Percentiles rank a stretch among this genome's conserved stretches.
Conservation (phyloP, 345 rosid species). For the Camelina sativa region DNA sequence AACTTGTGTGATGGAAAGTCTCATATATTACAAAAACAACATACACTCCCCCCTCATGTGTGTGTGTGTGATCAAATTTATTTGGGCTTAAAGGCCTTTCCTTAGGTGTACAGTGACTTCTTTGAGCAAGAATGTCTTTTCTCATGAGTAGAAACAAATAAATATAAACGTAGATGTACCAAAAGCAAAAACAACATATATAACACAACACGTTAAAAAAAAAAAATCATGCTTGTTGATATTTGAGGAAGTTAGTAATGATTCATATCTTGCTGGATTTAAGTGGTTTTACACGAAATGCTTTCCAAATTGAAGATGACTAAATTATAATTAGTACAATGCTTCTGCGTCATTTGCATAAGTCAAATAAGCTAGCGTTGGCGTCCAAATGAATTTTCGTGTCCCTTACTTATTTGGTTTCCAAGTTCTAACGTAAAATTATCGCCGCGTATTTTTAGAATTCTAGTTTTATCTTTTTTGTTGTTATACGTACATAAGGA, state of each 20-base stretch:
- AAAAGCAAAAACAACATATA: not conserved
- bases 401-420: not conserved
- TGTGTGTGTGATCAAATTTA: not conserved
- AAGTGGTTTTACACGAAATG: conserved; percentile 8
- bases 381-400: conserved; percentile 14
- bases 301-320: conserved; percentile 1
- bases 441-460: not conserved
- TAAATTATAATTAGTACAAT: not conserved
- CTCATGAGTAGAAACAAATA: not conserved
- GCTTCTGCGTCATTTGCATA: not conserved
- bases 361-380: conserved; percentile 28
- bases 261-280: conserved; percentile 25
- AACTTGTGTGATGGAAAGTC: not conserved
- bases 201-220: not conserved
- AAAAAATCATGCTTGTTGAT: not conserved
- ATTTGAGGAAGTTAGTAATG: not conserved
- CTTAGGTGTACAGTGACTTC: not conserved
- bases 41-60: not conserved
- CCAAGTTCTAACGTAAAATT: not conserved
- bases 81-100: not conserved
- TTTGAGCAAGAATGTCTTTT: not conserved
- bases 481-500: conserved; percentile 11
- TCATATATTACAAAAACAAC: not conserved
- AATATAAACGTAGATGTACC: not conserved
- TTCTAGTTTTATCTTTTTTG: conserved; percentile 10